Base-by-base conservation (phyloP, 1,139 yeast species). In the Candida sojae region DNA sequence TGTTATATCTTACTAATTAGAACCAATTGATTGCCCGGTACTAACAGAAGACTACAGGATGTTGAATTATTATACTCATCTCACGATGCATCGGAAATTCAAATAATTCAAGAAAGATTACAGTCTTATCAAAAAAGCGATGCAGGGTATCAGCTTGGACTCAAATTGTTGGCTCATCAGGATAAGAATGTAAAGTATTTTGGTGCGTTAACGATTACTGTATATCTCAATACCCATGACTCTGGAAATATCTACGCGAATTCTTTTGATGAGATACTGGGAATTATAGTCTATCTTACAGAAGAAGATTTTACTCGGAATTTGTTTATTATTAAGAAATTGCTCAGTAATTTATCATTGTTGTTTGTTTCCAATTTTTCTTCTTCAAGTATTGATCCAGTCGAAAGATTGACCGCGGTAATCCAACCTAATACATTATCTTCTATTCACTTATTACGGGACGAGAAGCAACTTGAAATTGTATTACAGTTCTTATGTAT, bases 151-250 rank as follows among this genome's bases (percentile, higher is more conserved):
- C 57, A 62, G 7, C 58, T 85, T 31, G 90, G 88, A 0, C 71
- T 73, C 46, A 63, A 71, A 39, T 64, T 86, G 26, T 62, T 84
- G 32, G 42, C 48, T 1, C 58, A 64, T 5, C 66, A 66, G 2
- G 75, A 81, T 3, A 56, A 70, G 35, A 80, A 81, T 56, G 83
- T 85, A 48, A 77, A 79, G 56, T 87, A 82, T 62, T 86, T 86
- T 59, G 93, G 93, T 1, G 92, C 92, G 0, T 67, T 86, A 49
- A 85, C 92, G 0, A 80, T 81, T 48, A 77, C 90, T 0, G 79
- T 75, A 7, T 83, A 83, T 30, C 80, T 82, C 45, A 67, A 83
- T 42, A 77, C 73, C 43, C 63, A 47, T 49, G 48, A 49, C 11
- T 41, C 47, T 12, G 30, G 34, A 10, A 17, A 26, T 12, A 43